A percentile compares a stretch with the other conserved stretches of the same genome.
phyloP scores from a whole-genome alignment of 179 eudicot species.

The Beta macrorhiza region DNA sequence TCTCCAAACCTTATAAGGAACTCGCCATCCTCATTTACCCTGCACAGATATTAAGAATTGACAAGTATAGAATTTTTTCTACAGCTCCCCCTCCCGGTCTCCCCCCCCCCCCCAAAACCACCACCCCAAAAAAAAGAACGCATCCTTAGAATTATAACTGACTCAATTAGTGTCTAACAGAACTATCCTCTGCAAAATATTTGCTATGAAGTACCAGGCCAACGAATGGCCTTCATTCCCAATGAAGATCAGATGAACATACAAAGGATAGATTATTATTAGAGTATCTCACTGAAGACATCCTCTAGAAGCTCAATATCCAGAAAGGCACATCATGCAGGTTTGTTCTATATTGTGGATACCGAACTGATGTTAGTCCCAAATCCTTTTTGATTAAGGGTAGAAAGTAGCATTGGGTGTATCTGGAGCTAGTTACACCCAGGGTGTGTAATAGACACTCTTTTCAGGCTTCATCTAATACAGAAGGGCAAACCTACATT shows the following conservation, averaged over 20 bases:
- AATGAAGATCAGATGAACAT: neutral
- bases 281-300: neutral
- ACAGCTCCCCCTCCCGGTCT: neutral
- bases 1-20: neutral
- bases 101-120: neutral
- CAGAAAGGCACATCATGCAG: too few species aligned
- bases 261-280: neutral
- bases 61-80: neutral
- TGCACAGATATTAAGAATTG: too few species aligned
- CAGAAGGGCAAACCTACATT: neutral
- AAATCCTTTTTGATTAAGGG: neutral
- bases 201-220: neutral
- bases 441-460: too few species aligned
- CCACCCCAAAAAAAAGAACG: neutral
- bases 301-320: neutral
- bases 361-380: too few species aligned
- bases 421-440: too few species aligned
- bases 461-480: too few species aligned
- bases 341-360: neutral
- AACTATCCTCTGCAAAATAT: neutral
- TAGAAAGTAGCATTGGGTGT: too few species aligned
- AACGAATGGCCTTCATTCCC: neutral
- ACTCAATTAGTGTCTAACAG: neutral
- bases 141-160: neutral
- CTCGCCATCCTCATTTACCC: neutral